Conservation (phyloP, 2,329 filamentous ascomycete species). For the Thelonectria discophora region DNA sequence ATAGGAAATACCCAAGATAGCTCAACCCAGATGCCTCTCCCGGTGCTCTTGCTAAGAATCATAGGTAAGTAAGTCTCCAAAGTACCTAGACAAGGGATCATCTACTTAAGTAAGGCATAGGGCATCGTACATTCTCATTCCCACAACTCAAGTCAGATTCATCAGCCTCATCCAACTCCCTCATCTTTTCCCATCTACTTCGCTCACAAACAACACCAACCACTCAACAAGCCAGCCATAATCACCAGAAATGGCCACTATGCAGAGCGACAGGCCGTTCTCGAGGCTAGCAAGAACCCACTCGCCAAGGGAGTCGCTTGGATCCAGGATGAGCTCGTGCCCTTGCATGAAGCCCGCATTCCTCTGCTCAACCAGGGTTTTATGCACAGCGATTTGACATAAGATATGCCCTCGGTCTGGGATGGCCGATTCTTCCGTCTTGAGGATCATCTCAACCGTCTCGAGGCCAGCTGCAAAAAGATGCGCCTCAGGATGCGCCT, state of each 20-base stretch:
- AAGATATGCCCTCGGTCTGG: slow-evolving; percentile 62
- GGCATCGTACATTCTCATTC: no score
- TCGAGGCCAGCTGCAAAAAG: slow-evolving; percentile 56
- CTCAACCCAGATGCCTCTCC: no score
- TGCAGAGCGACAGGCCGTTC: slow-evolving; percentile 32
- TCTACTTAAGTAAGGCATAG: no score
- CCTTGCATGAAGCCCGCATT: slow-evolving; percentile 58
- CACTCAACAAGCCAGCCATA: no score
- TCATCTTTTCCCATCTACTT: slow-evolving; percentile 1
- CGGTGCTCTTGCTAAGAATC: no score
- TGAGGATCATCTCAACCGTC: slow-evolving; percentile 56
- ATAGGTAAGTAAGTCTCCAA: no score
- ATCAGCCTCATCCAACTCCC: neutral
- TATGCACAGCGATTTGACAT: slow-evolving; percentile 60
- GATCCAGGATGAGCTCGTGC: slow-evolving; percentile 54
- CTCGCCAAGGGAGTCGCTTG: slow-evolving; percentile 57
- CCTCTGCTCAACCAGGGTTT: slow-evolving; percentile 63
- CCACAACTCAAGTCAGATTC: no score
- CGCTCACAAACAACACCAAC: no score
- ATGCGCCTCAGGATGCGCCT: slow-evolving; percentile 55
- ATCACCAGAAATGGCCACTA: slow-evolving; percentile 51
- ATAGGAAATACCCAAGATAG: no score
- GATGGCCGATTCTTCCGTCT: slow-evolving; percentile 62
- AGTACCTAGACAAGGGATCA: no score
- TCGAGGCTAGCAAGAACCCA: slow-evolving; percentile 42